phyloP scores from a whole-genome alignment of 1,284 basidiomycete species.

The Pseudozyma thailandica region DNA sequence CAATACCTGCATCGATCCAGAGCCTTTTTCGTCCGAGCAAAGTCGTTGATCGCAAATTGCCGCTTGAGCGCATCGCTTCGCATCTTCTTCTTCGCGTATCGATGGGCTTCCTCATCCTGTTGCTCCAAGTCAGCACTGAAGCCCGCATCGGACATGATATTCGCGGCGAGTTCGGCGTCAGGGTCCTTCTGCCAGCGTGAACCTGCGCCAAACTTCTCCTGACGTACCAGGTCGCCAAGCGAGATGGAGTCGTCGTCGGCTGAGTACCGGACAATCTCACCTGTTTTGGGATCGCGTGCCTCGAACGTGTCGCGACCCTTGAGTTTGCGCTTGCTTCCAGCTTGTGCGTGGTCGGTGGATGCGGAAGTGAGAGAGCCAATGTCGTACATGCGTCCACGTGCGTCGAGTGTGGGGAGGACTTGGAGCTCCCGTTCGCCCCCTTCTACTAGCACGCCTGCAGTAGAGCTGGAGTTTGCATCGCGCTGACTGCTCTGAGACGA shows the following conservation, averaged over 20 bases:
- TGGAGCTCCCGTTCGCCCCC: conserved; percentile 72
- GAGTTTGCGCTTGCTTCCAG: conserved; percentile 74
- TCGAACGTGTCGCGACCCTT: conserved; percentile 77
- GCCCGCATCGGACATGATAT: conserved; percentile 85
- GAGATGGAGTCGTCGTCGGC: conserved; percentile 84
- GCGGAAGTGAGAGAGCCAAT: conserved; percentile 76
- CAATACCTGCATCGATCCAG: conserved; percentile 79
- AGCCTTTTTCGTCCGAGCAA: conserved; percentile 90
- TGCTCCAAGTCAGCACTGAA: conserved; percentile 82
- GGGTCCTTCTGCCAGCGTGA: conserved; percentile 88
- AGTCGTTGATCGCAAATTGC: conserved; percentile 94
- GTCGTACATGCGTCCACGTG: conserved; percentile 86
- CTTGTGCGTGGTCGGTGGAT: conserved; percentile 50
- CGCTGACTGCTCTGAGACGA: not conserved
- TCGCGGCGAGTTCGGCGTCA: conserved; percentile 86
- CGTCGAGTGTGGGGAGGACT: conserved; percentile 90
- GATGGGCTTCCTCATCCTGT: conserved; percentile 95
- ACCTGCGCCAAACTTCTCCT: conserved; percentile 89
- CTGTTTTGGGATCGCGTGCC: conserved; percentile 81
- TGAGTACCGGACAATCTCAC: conserved; percentile 51
- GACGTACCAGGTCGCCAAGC: conserved; percentile 88
- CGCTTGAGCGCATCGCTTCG: conserved; percentile 94
- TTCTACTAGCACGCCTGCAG: conserved; percentile 16
- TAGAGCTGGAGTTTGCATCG: no score
- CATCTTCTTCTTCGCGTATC: conserved; percentile 90